Base-by-base conservation (phyloP, 2,329 filamentous ascomycete genomes). In the Trichoderma aggressivum region DNA sequence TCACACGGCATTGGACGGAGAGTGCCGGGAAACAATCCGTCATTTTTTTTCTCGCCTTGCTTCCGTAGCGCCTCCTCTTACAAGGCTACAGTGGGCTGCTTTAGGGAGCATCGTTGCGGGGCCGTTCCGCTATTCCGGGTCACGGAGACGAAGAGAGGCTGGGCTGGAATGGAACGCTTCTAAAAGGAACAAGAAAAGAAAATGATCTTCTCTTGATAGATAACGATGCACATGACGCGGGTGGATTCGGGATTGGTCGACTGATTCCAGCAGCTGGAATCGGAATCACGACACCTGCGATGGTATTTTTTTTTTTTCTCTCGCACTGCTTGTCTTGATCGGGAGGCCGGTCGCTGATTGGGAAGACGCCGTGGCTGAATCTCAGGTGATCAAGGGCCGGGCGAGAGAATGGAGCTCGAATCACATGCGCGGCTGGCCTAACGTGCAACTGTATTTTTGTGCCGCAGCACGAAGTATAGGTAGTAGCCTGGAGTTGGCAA, bases 91-190 rank as follows among this genome's bases (percentile, higher is more conserved):
- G 65, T 69, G 65, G 65, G 65, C 53, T 64, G 62, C 55, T 59
- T 14, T 61, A 34, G 28, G 28, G 65, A 50, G 65, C 39, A 60
- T 53, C 59, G 63, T 61, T 68, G 71, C 61, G 63, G 70, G 71
- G 73, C 66, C 59, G 70, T 71, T 72, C 67, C 69, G 69, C 50
- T 55, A 56, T 50, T 43, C 63, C 71, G 72, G 72, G 68, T 50
- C 55, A 21, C 28, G 56, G 56, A 59, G n/a, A 47, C 18, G 18
- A 21, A 11, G 36, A 39, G 36, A 32, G 28, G 26, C 26, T 32
- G 16, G 28, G 26, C 26, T 30, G 16, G 55, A 32, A 58, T 58
- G 55, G 55, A 32, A 32, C 21, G 18, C n/a, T 32, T 50, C 43
- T 5, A 50, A 21, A 50, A 21, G 43, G 8, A 10, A n/a, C n/a